Base-by-base conservation (phyloP, 164 flowering plant species). In the Aristolochia californica region DNA sequence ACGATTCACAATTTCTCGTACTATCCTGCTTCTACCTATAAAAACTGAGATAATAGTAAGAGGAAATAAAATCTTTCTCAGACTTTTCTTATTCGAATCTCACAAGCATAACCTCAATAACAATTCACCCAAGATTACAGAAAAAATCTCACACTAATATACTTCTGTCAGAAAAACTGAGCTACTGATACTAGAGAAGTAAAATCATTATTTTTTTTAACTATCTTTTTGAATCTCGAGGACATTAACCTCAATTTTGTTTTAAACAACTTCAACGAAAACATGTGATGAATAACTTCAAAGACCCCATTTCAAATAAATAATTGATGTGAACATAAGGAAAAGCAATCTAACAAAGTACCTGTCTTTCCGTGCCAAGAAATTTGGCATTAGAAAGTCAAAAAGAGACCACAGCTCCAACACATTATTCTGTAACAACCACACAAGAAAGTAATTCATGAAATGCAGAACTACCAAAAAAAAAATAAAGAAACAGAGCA, bases 291-390 rank as follows among this genome's bases (percentile, higher is more conserved):
- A 17, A 47, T 13, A 47, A 13, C 18, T 11, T 17, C 50, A 17
- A 47, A 47, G 5, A 20, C 50, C n/a, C 22, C 5, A 47, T 20
- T 14, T 2, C 3, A 45, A 20, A 0, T 5, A 17, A 47, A 47
- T 5, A 47, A 17, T 47, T 47, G 15, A 4, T 9, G 7, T 2
- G 40, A 1, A 34, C 40, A 5, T 34, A 12, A 34, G 7, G 43
- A 17, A 22, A 16, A 53, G 15, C 24, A 45, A n/a, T n/a, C 45
- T 13, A 51, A 28, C 20, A 45, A 25, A 27, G 17, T 22, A 88
- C 98, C 68, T 94, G 97, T 78, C 97, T 79, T 68, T 94, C 99
- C n/a, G 96, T 85, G 64, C 99, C 99, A 60, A 94, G 97, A 78
- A 94, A 94, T 21, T 97, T 11, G 99, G 99, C 99, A 94, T 94